phyloP scores from a whole-genome alignment of 192 early-diverging fungal genomes.

The Powellomyces hirtus region DNA sequence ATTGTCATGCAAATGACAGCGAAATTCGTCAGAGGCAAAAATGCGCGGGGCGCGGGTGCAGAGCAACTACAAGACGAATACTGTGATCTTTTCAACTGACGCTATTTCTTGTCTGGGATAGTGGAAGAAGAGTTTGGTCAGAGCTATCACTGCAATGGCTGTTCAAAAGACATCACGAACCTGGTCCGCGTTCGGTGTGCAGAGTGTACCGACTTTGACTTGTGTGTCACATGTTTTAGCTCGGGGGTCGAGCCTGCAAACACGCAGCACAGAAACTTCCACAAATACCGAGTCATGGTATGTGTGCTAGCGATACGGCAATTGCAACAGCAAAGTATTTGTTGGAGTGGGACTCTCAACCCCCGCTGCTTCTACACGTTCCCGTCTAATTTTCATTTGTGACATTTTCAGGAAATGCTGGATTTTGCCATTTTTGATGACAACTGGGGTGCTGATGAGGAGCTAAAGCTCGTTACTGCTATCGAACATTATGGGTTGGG shows the following conservation, averaged over 20 bases:
- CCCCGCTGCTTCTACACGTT: not conserved
- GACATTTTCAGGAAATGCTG: slow-evolving; percentile 59
- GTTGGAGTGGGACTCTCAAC: not conserved
- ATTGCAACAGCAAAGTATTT: not conserved
- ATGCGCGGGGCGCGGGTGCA: not conserved
- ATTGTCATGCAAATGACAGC: too few relatives aligned
- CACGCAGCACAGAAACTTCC: slow-evolving; percentile 76
- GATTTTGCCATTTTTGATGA: slow-evolving; percentile 87
- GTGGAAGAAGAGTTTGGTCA: slow-evolving; percentile 43
- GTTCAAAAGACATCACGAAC: slow-evolving; percentile 86
- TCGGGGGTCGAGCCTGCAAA: slow-evolving; percentile 67
- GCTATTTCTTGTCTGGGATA: too few relatives aligned
- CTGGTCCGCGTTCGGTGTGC: slow-evolving; percentile 81
- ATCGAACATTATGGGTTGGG: slow-evolving; percentile 91
- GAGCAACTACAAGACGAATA: not conserved
- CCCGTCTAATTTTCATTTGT: too few relatives aligned
- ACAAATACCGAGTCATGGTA: slow-evolving; percentile 89
- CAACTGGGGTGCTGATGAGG: slow-evolving; percentile 96
- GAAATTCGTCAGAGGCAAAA: not conserved
- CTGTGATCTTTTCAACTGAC: too few relatives aligned
- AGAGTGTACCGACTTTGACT: slow-evolving; percentile 77
- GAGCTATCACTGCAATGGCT: slow-evolving; percentile 76
- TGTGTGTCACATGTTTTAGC: slow-evolving; percentile 93
- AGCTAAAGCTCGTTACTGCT: slow-evolving; percentile 88
- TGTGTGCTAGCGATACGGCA: too few relatives aligned